Conservation (phyloP, 1,139 yeast genomes). For the Yamadazyma taylorii region DNA sequence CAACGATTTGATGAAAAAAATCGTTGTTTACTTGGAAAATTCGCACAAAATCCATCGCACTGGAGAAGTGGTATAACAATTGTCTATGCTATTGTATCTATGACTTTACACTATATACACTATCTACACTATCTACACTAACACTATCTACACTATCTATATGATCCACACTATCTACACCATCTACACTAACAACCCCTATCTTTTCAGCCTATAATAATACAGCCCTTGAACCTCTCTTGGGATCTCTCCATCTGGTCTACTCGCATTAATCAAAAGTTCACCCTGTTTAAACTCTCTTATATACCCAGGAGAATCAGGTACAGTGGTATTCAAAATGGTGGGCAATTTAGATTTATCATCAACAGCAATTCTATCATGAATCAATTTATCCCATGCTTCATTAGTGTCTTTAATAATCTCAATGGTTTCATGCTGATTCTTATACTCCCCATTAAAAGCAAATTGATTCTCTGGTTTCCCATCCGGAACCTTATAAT, state of each 20-base stretch:
- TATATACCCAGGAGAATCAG: slow-evolving; percentile 42
- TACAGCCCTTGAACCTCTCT: slow-evolving; percentile 18
- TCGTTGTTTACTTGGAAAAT: no score
- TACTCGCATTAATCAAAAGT: slow-evolving; percentile 13
- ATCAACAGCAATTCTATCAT: slow-evolving; percentile 38
- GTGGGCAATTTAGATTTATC: slow-evolving; percentile 49
- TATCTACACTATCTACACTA: no score
- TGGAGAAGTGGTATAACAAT: no score
- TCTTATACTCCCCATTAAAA: slow-evolving; percentile 76
- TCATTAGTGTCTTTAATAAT: slow-evolving; percentile 67
- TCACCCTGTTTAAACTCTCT: slow-evolving; percentile 16
- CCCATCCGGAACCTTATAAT: slow-evolving; percentile 93
- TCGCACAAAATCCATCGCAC: no score
- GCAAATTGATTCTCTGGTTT: slow-evolving; percentile 88
- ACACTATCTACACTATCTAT: no score
- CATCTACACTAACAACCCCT: no score
- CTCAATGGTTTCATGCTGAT: slow-evolving; percentile 70
- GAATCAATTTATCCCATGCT: slow-evolving; percentile 70
- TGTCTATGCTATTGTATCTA: no score
- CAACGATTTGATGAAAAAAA: no score
- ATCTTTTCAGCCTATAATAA: slow-evolving; percentile 5
- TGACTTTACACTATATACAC: no score
- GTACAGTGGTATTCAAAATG: slow-evolving; percentile 59
- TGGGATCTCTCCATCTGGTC: slow-evolving; percentile 30
- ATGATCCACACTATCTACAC: no score